A percentile compares a stretch with the other conserved stretches of the same genome.
Conservation (phyloP, 164 flowering plant genomes). For the Echeveria elegans region DNA sequence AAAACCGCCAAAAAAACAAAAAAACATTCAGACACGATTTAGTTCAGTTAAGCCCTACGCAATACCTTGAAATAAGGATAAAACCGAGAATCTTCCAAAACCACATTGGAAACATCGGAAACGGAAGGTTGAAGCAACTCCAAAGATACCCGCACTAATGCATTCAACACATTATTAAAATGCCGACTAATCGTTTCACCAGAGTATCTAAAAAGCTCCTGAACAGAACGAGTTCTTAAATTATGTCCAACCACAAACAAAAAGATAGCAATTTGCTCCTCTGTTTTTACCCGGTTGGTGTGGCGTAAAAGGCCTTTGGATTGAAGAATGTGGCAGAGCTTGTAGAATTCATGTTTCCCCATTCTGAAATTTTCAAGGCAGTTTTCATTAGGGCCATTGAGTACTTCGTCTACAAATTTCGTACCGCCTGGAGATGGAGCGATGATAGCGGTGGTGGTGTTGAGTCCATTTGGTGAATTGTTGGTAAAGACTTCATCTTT, state of each 20-base stretch:
- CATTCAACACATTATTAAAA: constrained; percentile 65
- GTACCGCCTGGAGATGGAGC: constrained; percentile 18
- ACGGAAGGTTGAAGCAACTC: constrained; percentile 49
- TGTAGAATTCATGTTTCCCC: constrained; percentile 60
- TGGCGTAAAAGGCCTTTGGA: constrained; percentile 57
- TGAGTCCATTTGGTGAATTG: constrained; percentile 22
- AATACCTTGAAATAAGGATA: constrained; percentile 63
- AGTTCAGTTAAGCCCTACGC: neutral
- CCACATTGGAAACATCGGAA: constrained; percentile 31
- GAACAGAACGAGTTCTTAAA: constrained; percentile 65
- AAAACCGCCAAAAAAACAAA: neutral
- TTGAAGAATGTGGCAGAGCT: constrained; percentile 38
- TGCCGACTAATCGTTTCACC: constrained; percentile 76
- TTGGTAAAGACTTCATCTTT: constrained; percentile 24
- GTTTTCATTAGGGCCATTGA: constrained; percentile 33
- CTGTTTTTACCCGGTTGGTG: too few relatives aligned
- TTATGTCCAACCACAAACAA: constrained; percentile 62
- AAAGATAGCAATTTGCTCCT: constrained; percentile 71
- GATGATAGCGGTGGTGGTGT: constrained; percentile 2
- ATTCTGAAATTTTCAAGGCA: constrained; percentile 60
- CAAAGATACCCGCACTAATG: constrained; percentile 55
- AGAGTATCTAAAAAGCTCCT: constrained; percentile 67
- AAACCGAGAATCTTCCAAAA: constrained; percentile 33
- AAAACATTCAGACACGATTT: neutral
- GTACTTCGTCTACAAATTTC: constrained; percentile 43